Evolutionary conservation across 352 stramenopile genomes (phyloP).

Genomic region (Phytophthora idaei): DNA sequence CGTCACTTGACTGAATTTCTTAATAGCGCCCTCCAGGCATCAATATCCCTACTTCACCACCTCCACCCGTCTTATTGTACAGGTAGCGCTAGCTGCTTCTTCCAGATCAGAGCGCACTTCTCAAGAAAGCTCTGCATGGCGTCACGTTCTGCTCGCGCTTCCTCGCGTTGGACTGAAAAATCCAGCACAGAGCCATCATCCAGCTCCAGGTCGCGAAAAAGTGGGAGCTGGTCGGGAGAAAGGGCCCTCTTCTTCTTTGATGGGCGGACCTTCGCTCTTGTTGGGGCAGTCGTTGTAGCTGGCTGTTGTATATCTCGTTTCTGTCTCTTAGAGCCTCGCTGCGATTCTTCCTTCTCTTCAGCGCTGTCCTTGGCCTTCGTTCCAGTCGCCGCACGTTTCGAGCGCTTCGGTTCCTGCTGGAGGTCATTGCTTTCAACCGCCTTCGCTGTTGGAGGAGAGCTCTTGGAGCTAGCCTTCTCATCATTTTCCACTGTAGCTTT

Average conservation of each 20-base stretch:
- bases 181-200: constrained; percentile 40
- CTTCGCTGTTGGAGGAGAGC: constrained; percentile 1
- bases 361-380: constrained; percentile 10
- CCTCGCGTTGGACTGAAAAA: constrained; percentile 37
- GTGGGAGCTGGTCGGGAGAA: constrained; percentile 25
- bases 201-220: constrained; percentile 40
- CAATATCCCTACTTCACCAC: constrained; percentile 19
- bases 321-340: constrained; percentile 27
- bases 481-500: constrained; percentile 7
- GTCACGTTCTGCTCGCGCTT: constrained; percentile 28
- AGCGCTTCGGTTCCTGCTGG: constrained; percentile 3
- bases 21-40: constrained; percentile 9
- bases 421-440: constrained; percentile 9
- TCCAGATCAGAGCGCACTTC: constrained; percentile 42
- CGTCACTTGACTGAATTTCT: constrained; percentile 24
- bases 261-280: constrained; percentile 14
- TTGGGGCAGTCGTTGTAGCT: background rate
- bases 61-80: constrained; percentile 30
- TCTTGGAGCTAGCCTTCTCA: constrained; percentile 19
- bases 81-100: constrained; percentile 36
- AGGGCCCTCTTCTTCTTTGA: constrained; percentile 24
- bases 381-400: constrained; percentile 17
- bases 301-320: constrained; percentile 22
- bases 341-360: constrained; percentile 7
- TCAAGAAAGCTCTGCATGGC: constrained; percentile 38